These are phyloP conservation scores for Sporothrix protearum DNA, from an alignment of 2,329 filamentous ascomycete species.

Conservation along the genomic window DNA sequence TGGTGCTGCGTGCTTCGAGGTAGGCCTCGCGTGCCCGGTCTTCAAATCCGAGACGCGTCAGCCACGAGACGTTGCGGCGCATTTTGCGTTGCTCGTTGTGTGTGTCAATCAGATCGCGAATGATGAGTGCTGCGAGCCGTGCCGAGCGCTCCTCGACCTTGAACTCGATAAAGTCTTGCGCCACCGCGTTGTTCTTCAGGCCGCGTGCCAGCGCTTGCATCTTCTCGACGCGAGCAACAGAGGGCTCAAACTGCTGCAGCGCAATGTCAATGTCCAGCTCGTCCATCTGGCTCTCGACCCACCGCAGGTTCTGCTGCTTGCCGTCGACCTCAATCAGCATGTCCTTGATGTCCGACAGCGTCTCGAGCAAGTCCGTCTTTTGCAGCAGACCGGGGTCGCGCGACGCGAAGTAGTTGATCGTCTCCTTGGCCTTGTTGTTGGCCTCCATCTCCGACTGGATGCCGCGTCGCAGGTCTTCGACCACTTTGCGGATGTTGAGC, in stretches of 20 bases:
- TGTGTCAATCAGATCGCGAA: conserved; percentile 71
- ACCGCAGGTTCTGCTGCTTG: conserved; percentile 91
- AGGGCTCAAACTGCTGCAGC: conserved; percentile 79
- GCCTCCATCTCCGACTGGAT: conserved; percentile 83
- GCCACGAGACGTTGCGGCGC: conserved; percentile 76
- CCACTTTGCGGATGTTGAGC: conserved; percentile 85
- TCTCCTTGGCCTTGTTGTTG: conserved; percentile 77
- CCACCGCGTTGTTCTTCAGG: conserved; percentile 79
- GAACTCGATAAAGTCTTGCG: conserved; percentile 86
- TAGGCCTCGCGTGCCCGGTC: conserved; percentile 86
- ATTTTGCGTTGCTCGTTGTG: conserved; percentile 75
- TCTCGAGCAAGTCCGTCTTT: conserved; percentile 76
- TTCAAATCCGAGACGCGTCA: conserved; percentile 83
- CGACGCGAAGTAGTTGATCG: conserved; percentile 79
- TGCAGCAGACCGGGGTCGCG: conserved; percentile 72
- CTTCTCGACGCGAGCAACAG: conserved; percentile 80
- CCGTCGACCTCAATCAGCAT: conserved; percentile 94
- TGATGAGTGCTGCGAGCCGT: conserved; percentile 71
- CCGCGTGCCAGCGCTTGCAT: conserved; percentile 73
- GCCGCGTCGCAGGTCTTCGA: conserved; percentile 84
- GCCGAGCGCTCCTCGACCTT: conserved; percentile 84
- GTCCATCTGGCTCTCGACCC: conserved; percentile 93
- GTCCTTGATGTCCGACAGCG: conserved; percentile 73
- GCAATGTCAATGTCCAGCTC: conserved; percentile 95
- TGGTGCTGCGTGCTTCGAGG: conserved; percentile 70